Percentiles rank a stretch among this genome's conserved stretches.
phyloP scores from a whole-genome alignment of 108 stramenopile genomes.

The Fistulifera solaris region DNA sequence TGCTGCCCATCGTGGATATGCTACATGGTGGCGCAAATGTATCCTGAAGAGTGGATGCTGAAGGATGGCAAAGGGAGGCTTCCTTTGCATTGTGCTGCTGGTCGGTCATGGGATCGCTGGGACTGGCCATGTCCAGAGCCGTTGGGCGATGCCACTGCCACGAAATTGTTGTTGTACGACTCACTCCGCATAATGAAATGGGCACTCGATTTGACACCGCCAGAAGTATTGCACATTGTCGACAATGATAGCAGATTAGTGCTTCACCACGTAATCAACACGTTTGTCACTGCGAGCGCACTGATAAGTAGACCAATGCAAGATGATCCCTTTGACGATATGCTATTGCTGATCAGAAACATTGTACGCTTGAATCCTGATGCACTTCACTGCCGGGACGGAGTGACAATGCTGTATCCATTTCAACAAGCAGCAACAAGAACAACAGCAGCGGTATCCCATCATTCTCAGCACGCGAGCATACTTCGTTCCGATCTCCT shows the following conservation, averaged over 20 bases:
- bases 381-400: slow-evolving; percentile 41
- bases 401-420: slow-evolving; percentile 41
- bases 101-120: slow-evolving; percentile 36
- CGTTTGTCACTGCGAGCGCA: slow-evolving; percentile 37
- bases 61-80: slow-evolving; percentile 36
- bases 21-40: slow-evolving; percentile 35
- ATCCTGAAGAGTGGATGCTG: slow-evolving; percentile 34
- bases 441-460: slow-evolving; percentile 1
- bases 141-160: slow-evolving; percentile 16
- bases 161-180: slow-evolving; percentile 31
- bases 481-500: too few species aligned
- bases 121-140: slow-evolving; percentile 39
- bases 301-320: slow-evolving; percentile 11
- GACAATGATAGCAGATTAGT: slow-evolving; percentile 40
- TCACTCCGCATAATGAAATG: slow-evolving; percentile 31
- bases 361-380: slow-evolving; percentile 42
- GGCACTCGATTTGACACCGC: slow-evolving; percentile 38
- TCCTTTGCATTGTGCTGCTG: slow-evolving; percentile 54
- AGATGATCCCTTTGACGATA: slow-evolving; percentile 16
- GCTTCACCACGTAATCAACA: slow-evolving; percentile 54
- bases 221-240: slow-evolving; percentile 15
- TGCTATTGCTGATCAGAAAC: slow-evolving; percentile 25
- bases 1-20: slow-evolving; percentile 50
- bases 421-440: slow-evolving; percentile 53
- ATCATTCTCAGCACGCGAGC: background rate